Evolutionary conservation across 352 stramenopile species (phyloP), one percentile per base, ranked within the genome.

Genomic region (Thalassiosira ordinaria): DNA sequence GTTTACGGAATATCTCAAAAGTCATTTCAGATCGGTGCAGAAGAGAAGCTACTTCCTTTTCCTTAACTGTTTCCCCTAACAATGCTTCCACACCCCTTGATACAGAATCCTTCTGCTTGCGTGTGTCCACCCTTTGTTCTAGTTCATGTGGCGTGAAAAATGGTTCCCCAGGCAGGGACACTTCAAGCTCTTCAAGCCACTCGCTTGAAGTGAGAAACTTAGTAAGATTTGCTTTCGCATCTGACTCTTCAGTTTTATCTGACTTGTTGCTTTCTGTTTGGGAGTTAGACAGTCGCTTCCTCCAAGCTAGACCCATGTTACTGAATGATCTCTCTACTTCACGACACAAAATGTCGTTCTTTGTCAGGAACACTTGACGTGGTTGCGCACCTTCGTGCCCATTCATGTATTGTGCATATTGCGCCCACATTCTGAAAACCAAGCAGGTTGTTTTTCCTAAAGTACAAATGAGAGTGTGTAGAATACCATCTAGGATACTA

Each of bases 281-380:
- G n/a, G n/a, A n/a, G n/a, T n/a, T n/a, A n/a, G n/a, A n/a, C n/a
- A n/a, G n/a, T n/a, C 74, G 55, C 24, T 78, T 80, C 22, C 68
- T 71, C 80, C 80, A 87, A 52, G 75, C 80, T 16, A 82, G 37
- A 9, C 80, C 75, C 80, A 83, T 83, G n/a, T 71, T 78, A 5
- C 65, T 78, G 66, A 78, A 83, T 27, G 66, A 78, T 24, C 62
- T 59, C 24, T 74, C 33, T 29, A 83, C 74, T 49, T 83, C 66
- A 22, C 22, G 46, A 18, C 74, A 60, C 4, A 83, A 37, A 0
- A 83, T 51, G 57, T 51, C 70, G 71, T 83, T 83, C 18, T 83
- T 83, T 14, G 74, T 83, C 20, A 83, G 8, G 52, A 83, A 83
- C 5, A 83, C 29, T 26, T 83, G 74, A 11, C 67, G 44, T 13